Evolutionary conservation across 768 basidiomycete species (phyloP), one percentile per base, ranked within the genome.

Genomic region (Hypholoma sublateritium): DNA sequence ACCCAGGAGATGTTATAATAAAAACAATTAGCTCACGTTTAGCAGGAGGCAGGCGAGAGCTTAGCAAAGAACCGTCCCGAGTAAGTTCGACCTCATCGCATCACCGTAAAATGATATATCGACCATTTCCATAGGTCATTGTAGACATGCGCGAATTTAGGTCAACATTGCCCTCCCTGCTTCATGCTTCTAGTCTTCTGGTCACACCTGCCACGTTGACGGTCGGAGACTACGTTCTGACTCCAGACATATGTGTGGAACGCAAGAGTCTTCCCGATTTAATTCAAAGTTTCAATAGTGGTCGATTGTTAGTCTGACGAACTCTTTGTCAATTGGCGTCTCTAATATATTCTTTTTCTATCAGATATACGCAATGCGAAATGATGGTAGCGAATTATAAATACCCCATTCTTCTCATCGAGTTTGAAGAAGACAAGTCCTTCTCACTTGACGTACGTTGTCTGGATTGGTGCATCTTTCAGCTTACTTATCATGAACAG

Each of bases 91-190:
- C 5, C 28, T 9, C 28, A 32, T 56, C 13, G 61, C 36, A 32
- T 25, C 11, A 28, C 39, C 32, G 2, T 50, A n/a, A 37, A 13
- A 28, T 50, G 49, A 3, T 19, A 3, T 55, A 25, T 17, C 47
- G 12, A 46, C 21, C 8, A 32, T 2, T 8, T 49, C 6, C 57
- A 24, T 56, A 97, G 94, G 88, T 99, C 47, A 87, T 99, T 58
- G 94, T 98, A 21, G 97, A 98, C 70, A 89, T 98, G 84, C 85
- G 96, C 62, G 97, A 99, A 71, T 98, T 99, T 71, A 81, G 95
- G 24, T 98, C 96, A 2, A 85, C 93, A 0, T 74, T 99, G 9
- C 97, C 95, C 0, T 95, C 92, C 0, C 70, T 99, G 4, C 76
- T 98, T 7, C 94, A 98, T 65, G 93, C 91, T 0, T 81, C 91